Conservation (phyloP, 2,329 filamentous ascomycete genomes). For the Ophiostoma fasciatum region DNA sequence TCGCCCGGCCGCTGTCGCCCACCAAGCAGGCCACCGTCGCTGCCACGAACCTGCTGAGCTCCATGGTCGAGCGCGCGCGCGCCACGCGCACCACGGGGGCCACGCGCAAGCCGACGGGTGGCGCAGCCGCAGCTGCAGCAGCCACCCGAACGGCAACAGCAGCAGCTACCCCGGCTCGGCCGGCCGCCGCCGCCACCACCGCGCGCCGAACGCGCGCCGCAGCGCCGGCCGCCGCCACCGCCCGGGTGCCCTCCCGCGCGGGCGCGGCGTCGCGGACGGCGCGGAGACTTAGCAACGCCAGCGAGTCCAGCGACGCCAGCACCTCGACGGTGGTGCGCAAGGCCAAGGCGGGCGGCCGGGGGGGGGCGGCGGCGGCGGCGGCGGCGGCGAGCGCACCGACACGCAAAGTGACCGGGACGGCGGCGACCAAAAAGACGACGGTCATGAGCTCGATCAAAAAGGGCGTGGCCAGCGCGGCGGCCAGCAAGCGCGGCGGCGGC, state of each 20-base stretch:
- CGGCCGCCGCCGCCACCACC: constrained; percentile 17
- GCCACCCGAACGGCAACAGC: constrained; percentile 20
- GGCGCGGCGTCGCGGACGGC: constrained; percentile 24
- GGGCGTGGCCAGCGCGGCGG: constrained; percentile 29
- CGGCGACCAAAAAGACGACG: constrained; percentile 30
- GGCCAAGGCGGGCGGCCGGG: constrained; percentile 8
- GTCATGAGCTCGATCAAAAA: constrained; percentile 40
- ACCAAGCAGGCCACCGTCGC: constrained; percentile 33
- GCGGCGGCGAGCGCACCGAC: constrained; percentile 15
- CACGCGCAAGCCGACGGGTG: constrained; percentile 28
- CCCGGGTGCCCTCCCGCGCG: constrained; percentile 20
- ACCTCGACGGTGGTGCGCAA: constrained; percentile 50
- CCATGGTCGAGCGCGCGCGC: constrained; percentile 47
- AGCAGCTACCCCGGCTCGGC: constrained; percentile 22
- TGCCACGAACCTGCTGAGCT: constrained; percentile 33
- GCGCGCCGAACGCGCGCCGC: constrained; percentile 21
- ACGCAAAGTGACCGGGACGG: constrained; percentile 9
- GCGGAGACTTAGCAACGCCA: constrained; percentile 41
- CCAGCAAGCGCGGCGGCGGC: constrained; percentile 12
- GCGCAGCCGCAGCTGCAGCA: constrained; percentile 16
- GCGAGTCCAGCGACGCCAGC: constrained; percentile 49
- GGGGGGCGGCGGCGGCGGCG: constrained; percentile 21
- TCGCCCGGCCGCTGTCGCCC: constrained; percentile 46
- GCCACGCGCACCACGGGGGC: constrained; percentile 32
- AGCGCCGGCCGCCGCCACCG: constrained; percentile 16